Base-by-base conservation (phyloP, 176 grass and related monocot genomes). In the Avena sativa region DNA sequence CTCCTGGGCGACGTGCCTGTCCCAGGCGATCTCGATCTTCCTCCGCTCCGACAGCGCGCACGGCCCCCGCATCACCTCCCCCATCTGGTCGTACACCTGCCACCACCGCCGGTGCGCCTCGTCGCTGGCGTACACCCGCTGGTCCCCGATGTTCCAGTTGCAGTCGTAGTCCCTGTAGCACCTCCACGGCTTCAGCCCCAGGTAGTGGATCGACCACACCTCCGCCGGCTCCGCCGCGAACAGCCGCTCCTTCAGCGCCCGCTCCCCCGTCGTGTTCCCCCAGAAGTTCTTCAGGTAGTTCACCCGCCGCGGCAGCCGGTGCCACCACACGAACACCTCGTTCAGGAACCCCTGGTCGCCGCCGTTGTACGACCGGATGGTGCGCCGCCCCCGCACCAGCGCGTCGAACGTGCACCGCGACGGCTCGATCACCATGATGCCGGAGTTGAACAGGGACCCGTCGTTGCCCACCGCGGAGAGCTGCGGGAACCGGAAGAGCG, bases 261-360 rank as follows among this genome's bases (percentile, higher is more conserved):
- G 65, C 87, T 98, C 93, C 0, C 78, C 89, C 3, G 94, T 90
- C 1, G 88, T 91, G 90, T 91, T 98, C 0, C 86, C 89, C 93
- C 92, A 94, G 87, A 94, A 94, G 90, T 96, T 94, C 93, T 98
- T 98, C 43, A 98, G 81, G 87, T 91, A 98, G 89, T 98, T 98
- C 8, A 94, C 86, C 1, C 97, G 86, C 11, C 90, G 86, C 34
- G 97, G 94, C 76, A 98, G 89, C 2, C 97, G 92, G 87, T 98
- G 97, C 97, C 97, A 98, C 97, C 94, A 98, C 40, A 93, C 94
- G 88, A 98, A 98, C 84, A 96, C 88, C 87, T 98, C 96, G 89
- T 98, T 98, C 6, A 98, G 90, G 89, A 94, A 96, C 19, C 96
- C 96, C 79, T 98, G 96, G 83, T 98, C 96, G 30, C 96, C 96